Percentiles rank a stretch among this genome's conserved stretches.
These are phyloP conservation scores for Carex arenaria DNA, from an alignment of 202 grass and related monocot genomes.

Conservation along the genomic window DNA sequence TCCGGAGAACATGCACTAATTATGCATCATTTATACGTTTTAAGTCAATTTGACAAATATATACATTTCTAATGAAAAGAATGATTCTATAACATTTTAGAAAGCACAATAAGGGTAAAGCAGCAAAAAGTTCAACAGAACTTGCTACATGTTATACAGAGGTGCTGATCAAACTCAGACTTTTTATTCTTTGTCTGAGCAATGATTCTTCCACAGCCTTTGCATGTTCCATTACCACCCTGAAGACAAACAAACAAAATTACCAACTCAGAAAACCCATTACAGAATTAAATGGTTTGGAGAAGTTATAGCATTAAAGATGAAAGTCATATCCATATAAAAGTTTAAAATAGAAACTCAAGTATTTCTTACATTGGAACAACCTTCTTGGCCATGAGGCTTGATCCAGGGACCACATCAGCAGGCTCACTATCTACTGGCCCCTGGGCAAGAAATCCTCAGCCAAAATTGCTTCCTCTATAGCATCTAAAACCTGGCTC, in stretches of 20 bases:
- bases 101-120: background rate
- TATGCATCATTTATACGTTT: no score
- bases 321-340: no score
- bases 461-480: slow-evolving; percentile 84
- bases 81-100: background rate
- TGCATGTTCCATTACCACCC: background rate
- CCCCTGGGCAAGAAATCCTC: slow-evolving; percentile 38
- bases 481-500: slow-evolving; percentile 54
- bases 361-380: slow-evolving; percentile 4
- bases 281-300: background rate
- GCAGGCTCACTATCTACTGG: slow-evolving; percentile 30
- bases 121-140: background rate
- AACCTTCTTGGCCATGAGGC: slow-evolving; percentile 33
- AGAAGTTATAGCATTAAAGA: no score
- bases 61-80: background rate
- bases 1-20: background rate
- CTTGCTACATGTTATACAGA: background rate
- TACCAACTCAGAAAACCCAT: background rate
- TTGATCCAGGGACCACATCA: slow-evolving; percentile 30
- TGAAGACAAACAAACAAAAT: background rate
- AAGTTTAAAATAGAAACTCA: background rate
- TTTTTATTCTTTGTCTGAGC: background rate
- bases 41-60: background rate
- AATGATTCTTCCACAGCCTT: slow-evolving; percentile 10
- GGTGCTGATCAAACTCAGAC: background rate